Evolutionary conservation across 495 filamentous ascomycete genomes (phyloP).

Genomic region (Neurospora pannonica): DNA sequence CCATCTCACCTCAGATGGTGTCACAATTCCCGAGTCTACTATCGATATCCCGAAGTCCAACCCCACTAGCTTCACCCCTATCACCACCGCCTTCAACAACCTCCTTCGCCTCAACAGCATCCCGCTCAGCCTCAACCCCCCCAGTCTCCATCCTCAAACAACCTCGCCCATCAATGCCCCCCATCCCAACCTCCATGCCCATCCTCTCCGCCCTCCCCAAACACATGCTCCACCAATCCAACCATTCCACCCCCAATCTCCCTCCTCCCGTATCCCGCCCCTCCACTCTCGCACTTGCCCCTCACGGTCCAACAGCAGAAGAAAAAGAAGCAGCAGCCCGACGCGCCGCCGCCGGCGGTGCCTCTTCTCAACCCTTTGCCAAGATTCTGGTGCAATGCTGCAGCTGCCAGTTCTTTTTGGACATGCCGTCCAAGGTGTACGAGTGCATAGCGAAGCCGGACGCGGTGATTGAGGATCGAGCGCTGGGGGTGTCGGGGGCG

Average conservation of each 20-base stretch:
- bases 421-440: slow-evolving; percentile 67
- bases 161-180: slow-evolving; percentile 2
- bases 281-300: not conserved
- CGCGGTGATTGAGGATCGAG: slow-evolving; percentile 37
- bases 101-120: not conserved
- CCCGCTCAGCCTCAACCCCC: not conserved
- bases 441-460: slow-evolving; percentile 62
- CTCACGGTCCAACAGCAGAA: not conserved
- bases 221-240: slow-evolving; percentile 17
- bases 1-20: not conserved
- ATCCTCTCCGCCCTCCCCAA: slow-evolving; percentile 21
- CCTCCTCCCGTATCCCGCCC: not conserved
- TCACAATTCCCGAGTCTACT: not conserved
- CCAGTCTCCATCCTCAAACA: slow-evolving; percentile 25
- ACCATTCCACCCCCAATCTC: not conserved
- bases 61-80: not conserved
- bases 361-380: slow-evolving; percentile 36
- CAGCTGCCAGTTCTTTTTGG: slow-evolving; percentile 72
- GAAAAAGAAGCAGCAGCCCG: slow-evolving; percentile 4
- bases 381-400: slow-evolving; percentile 80
- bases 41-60: not conserved
- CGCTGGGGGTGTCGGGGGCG: slow-evolving; percentile 40
- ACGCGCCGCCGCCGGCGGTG: slow-evolving; percentile 21
- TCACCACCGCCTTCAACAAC: slow-evolving; percentile 1
- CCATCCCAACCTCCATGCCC: not conserved